Base-by-base conservation (phyloP, 441 rosid species). In the Syzygium syzygioides region DNA sequence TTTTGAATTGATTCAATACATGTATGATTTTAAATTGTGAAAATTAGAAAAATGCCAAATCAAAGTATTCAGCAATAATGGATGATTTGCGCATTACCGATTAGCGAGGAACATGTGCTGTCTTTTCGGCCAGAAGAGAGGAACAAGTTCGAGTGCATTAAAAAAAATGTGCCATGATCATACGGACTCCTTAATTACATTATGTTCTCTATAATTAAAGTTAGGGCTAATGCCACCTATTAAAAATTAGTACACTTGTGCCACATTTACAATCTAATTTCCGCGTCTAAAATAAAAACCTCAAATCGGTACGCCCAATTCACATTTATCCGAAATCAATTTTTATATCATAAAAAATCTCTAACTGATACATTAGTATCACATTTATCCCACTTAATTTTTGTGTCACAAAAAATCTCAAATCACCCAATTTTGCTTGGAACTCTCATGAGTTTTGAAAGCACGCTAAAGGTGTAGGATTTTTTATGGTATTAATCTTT, bases 271-370 rank as follows among this genome's bases (percentile, higher is more conserved):
- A 60, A 1, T 14, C n/a, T 28, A 6, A 60, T 60, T 28, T 28
- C 28, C 14, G 0, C n/a, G 7, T 62, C 14, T 45, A 45, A 45
- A 30, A n/a, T 32, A 62, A 62, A 62, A 14, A 14, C 14, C 2
- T 1, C 0, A 0, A 62, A 62, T 5, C 0, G 7, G 0, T 14
- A 14, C 15, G 14, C 14, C 8, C 14, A 14, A 0, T 0, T n/a
- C 20, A n/a, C 1, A n/a, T 60, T 62, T 62, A 62, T n/a, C 7
- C 3, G 14, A 62, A n/a, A 6, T 6, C 14, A 62, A n/a, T 62
- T 62, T 62, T 7, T 1, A 0, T 15, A 0, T 62, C 37, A 14
- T 7, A 13, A 1, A 62, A 7, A n/a, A 14, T 14, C 0, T 62
- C 19, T 1, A n/a, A n/a, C 1, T 0, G 1, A n/a, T n/a, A n/a